These are phyloP conservation scores for Hyaloperonospora arabidopsidis DNA, from an alignment of 352 stramenopile genomes.

Conservation along the genomic window DNA sequence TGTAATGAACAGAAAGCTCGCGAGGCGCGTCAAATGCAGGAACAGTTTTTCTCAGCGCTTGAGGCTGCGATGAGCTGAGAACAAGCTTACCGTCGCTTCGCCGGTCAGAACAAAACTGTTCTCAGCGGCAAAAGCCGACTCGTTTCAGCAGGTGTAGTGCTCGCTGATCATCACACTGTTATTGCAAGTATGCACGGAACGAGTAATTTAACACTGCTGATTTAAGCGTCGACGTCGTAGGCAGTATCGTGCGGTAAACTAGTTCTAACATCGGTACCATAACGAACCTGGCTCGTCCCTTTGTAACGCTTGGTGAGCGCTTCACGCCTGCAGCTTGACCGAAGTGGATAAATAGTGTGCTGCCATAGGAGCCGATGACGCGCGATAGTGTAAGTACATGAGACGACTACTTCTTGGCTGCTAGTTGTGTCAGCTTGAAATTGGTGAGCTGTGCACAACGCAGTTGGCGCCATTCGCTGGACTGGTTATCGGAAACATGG, in stretches of 20 bases:
- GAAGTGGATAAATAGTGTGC: conserved; percentile 24
- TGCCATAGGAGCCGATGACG: conserved; percentile 15
- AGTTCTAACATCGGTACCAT: conserved; percentile 4
- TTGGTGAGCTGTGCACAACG: conserved; percentile 18
- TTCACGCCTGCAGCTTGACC: conserved; percentile 34
- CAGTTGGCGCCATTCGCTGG: conserved; percentile 60
- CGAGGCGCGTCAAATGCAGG: conserved; percentile 47
- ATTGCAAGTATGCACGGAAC: conserved; percentile 2
- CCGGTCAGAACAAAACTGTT: too few species aligned
- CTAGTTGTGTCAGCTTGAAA: conserved; percentile 2
- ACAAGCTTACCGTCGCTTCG: background rate
- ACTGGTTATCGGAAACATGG: conserved; percentile 22
- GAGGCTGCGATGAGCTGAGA: conserved; percentile 37
- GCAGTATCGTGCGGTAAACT: conserved; percentile 3
- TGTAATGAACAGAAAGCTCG: conserved; percentile 31
- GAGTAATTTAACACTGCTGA: conserved; percentile 30
- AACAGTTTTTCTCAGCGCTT: conserved; percentile 57
- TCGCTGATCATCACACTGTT: background rate
- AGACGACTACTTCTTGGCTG: background rate
- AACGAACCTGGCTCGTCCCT: background rate
- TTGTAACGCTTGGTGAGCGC: background rate
- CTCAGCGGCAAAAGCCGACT: too few species aligned
- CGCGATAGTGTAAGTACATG: background rate
- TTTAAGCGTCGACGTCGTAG: conserved; percentile 6
- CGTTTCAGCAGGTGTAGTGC: background rate